Evolutionary conservation across 176 grass and related monocot genomes (phyloP).

Genomic region (Chloris gayana): DNA sequence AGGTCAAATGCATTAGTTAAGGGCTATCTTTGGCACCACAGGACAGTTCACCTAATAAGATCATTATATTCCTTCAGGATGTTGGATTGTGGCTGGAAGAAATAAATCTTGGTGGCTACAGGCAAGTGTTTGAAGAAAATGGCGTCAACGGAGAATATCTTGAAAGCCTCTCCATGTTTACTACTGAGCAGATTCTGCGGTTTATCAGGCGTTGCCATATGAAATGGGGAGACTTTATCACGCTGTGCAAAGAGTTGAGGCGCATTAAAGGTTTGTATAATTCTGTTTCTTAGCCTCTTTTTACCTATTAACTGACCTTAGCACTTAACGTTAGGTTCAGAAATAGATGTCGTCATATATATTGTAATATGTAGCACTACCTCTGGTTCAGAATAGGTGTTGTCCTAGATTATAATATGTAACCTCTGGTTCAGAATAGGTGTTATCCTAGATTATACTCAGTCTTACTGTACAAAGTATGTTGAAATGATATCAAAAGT

Average conservation of each 20-base stretch:
- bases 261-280: conserved; percentile 85
- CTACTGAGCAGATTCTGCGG: conserved; percentile 92
- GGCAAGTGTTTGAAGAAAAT: conserved; percentile 93
- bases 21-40: not conserved
- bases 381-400: no score
- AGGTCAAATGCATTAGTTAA: not conserved
- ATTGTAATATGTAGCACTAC: no score
- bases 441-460: no score
- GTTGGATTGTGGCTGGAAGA: conserved; percentile 98
- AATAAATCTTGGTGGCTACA: conserved; percentile 95
- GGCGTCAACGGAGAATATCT: conserved; percentile 93
- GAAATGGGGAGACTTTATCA: conserved; percentile 99
- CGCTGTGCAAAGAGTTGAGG: conserved; percentile 98
- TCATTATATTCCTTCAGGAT: conserved; percentile 71
- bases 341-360: no score
- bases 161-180: conserved; percentile 94
- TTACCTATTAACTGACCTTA: conserved; percentile 7
- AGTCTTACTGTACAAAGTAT: no score
- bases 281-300: conserved; percentile 7
- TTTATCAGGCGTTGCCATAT: conserved; percentile 99
- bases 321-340: not conserved
- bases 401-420: not conserved
- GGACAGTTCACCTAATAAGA: conserved; percentile 9
- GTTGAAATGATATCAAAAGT: no score
- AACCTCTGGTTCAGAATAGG: not conserved